These are phyloP conservation scores for Apostasia ramifera DNA, from an alignment of 106 monocot genomes.

Conservation along the genomic window DNA sequence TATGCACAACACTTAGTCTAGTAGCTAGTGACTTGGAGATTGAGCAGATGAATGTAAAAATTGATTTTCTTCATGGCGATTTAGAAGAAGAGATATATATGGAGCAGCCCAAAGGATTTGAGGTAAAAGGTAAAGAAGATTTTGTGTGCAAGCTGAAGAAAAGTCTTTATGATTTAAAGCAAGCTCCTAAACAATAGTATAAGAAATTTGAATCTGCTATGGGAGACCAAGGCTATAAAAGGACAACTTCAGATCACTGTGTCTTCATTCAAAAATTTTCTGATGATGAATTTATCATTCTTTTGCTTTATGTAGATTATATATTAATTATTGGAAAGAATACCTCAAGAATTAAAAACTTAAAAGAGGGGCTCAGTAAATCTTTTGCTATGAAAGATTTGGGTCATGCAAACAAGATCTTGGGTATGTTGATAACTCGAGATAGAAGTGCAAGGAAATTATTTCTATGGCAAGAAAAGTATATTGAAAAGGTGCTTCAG, in stretches of 20 bases:
- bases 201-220: background rate
- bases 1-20: no score
- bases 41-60: no score
- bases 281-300: constrained; percentile 2
- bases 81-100: no score
- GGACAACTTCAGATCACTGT: background rate
- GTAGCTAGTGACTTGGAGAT: no score
- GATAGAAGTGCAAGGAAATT: background rate
- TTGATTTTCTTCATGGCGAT: no score
- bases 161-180: no score
- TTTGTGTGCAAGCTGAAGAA: no score
- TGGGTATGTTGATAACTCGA: background rate
- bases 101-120: no score
- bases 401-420: constrained; percentile 8
- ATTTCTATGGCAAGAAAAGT: background rate
- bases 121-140: no score
- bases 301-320: constrained; percentile 2
- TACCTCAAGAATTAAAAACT: background rate
- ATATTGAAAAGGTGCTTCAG: constrained; percentile 4
- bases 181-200: background rate
- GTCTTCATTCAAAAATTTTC: background rate
- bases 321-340: background rate
- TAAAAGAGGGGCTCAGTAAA: background rate
- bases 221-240: background rate
- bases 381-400: constrained; percentile 10